These are phyloP conservation scores for Phytophthora parvispora DNA, from an alignment of 352 stramenopile genomes.

Conservation along the genomic window DNA sequence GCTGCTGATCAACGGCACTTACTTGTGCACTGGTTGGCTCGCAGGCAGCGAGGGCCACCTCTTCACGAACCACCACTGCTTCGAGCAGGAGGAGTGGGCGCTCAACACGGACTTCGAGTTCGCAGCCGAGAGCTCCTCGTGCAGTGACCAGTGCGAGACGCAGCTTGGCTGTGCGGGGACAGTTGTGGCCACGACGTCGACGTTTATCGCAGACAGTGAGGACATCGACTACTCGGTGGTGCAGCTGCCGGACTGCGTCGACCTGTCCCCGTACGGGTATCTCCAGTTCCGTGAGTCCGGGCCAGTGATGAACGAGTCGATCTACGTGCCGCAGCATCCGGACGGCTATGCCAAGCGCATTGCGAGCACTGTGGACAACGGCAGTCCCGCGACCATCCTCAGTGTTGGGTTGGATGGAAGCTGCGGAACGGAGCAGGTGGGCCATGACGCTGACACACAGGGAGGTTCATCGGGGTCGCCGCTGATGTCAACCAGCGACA, in stretches of 20 bases:
- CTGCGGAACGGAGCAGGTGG: slow-evolving; percentile 53
- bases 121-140: slow-evolving; percentile 56
- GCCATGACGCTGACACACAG: slow-evolving; percentile 58
- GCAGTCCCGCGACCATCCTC: slow-evolving; percentile 35
- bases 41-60: slow-evolving; percentile 67
- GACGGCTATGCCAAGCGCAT: slow-evolving; percentile 64
- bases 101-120: slow-evolving; percentile 70
- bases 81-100: slow-evolving; percentile 37
- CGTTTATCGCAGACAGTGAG: slow-evolving; percentile 47
- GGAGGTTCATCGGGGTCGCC: slow-evolving; percentile 60
- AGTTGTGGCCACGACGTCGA: slow-evolving; percentile 54
- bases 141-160: slow-evolving; percentile 50
- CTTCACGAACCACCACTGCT: slow-evolving; percentile 84
- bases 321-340: slow-evolving; percentile 74
- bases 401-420: slow-evolving; percentile 32
- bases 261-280: slow-evolving; percentile 60
- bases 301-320: slow-evolving; percentile 49
- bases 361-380: slow-evolving; percentile 43
- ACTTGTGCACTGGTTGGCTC: slow-evolving; percentile 75
- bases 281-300: slow-evolving; percentile 55
- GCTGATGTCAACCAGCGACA: slow-evolving; percentile 49
- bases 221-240: slow-evolving; percentile 68
- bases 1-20: slow-evolving; percentile 64
- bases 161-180: slow-evolving; percentile 56
- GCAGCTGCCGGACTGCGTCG: slow-evolving; percentile 51